phyloP scores from a whole-genome alignment of 2,329 filamentous ascomycete species.

The Claviceps sp. region DNA sequence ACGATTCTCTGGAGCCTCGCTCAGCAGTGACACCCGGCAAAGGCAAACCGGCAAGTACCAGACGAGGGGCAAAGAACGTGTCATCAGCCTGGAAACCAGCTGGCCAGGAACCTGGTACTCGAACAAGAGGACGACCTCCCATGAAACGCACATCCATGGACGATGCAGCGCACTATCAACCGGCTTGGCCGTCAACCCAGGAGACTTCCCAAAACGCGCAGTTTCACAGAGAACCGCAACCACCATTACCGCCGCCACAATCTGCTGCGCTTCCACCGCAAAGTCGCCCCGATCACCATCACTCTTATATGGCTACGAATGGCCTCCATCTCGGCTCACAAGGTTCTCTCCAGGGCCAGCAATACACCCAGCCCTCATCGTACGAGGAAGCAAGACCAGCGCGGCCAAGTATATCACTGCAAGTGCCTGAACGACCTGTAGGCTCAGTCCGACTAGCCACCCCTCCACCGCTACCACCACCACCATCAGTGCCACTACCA shows the following conservation, averaged over 20 bases:
- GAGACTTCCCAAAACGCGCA: constrained; percentile 23
- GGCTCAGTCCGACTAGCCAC: constrained; percentile 51
- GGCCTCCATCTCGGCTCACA: background rate
- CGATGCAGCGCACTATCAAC: constrained; percentile 51
- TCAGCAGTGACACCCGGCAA: constrained; percentile 62
- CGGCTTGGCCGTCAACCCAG: constrained; percentile 38
- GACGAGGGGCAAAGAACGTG: constrained; percentile 71
- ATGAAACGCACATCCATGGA: constrained; percentile 48
- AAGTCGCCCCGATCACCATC: background rate
- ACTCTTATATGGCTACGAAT: background rate
- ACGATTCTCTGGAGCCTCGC: constrained; percentile 48
- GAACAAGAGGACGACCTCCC: constrained; percentile 67
- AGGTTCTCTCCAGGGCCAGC: background rate
- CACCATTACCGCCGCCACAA: background rate
- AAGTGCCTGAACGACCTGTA: constrained; percentile 37
- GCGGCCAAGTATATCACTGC: constrained; percentile 26
- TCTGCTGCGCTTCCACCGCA: background rate
- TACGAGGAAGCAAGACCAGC: constrained; percentile 14
- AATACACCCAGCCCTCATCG: background rate
- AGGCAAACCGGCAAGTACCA: constrained; percentile 28
- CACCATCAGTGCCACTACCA: constrained; percentile 18
- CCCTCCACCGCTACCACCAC: constrained; percentile 28
- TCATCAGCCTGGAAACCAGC: constrained; percentile 79
- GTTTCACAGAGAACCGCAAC: constrained; percentile 5
- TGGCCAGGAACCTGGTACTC: constrained; percentile 48